These are phyloP conservation scores for Lichtheimia ramosa DNA, from an alignment of 371 early-diverging fungal species.

Conservation along the genomic window DNA sequence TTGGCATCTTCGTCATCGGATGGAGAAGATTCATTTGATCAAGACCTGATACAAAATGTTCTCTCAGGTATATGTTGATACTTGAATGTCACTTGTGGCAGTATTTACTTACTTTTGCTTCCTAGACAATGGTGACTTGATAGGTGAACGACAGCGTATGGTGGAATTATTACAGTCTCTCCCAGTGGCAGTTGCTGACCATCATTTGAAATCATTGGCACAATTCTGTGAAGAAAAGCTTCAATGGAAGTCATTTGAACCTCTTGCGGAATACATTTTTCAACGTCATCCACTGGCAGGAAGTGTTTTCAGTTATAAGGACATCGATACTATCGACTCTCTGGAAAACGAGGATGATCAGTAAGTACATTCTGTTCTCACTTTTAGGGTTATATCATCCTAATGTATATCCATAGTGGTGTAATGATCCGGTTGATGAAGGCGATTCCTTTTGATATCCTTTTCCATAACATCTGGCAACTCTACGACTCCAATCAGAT, in stretches of 20 bases:
- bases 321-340: constrained; percentile 10
- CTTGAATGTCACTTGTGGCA: neutral
- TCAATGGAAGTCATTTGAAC: constrained; percentile 26
- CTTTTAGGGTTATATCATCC: too few species aligned
- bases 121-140: neutral
- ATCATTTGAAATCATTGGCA: constrained; percentile 16
- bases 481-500: constrained; percentile 14
- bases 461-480: constrained; percentile 34
- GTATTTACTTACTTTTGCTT: too few species aligned
- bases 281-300: constrained; percentile 49
- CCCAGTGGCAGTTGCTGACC: constrained; percentile 22
- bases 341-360: constrained; percentile 1
- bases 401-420: neutral
- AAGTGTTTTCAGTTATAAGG: constrained; percentile 35
- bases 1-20: neutral
- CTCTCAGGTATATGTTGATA: neutral
- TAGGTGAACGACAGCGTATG: constrained; percentile 12
- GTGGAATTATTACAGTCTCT: constrained; percentile 16
- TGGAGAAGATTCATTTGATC: neutral
- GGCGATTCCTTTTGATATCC: constrained; percentile 31
- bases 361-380: constrained; percentile 18
- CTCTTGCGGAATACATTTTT: constrained; percentile 39
- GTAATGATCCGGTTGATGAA: constrained; percentile 23
- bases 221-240: constrained; percentile 16
- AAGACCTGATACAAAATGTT: neutral